These are phyloP conservation scores for Populus euphratica DNA, from an alignment of 345 rosid species.

Conservation along the genomic window DNA sequence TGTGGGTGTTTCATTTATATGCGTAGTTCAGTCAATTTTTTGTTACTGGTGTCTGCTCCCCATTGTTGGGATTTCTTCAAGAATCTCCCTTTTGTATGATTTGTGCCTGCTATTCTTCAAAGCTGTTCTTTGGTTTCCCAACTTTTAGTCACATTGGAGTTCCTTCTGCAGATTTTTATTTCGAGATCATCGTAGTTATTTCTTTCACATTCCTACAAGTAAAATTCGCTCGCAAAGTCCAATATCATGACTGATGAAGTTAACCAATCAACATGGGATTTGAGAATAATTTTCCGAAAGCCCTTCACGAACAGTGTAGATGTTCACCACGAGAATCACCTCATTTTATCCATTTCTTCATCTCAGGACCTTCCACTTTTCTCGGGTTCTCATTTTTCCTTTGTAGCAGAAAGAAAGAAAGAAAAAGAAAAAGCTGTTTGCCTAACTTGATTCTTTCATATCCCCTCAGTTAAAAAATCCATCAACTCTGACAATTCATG, in stretches of 20 bases:
- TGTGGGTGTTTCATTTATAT: no score
- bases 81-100: no score
- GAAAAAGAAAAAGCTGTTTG: no score
- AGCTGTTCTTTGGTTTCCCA: no score
- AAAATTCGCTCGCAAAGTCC: neutral
- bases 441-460: neutral
- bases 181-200: neutral
- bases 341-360: neutral
- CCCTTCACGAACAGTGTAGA: slow-evolving; percentile 2
- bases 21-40: no score
- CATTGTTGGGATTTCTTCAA: no score
- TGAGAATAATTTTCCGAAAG: no score
- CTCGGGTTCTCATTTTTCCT: slow-evolving; percentile 20
- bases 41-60: no score
- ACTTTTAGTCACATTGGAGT: no score
- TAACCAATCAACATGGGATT: neutral
- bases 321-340: slow-evolving; percentile 1
- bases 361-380: slow-evolving; percentile 13
- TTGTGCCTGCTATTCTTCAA: no score
- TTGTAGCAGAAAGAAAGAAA: neutral
- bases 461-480: no score
- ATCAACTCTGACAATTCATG: no score
- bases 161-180: neutral
- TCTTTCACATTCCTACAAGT: neutral
- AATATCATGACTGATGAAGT: neutral